Conservation (phyloP, 257 asterid genomes). For the Marsdenia floribunda region DNA sequence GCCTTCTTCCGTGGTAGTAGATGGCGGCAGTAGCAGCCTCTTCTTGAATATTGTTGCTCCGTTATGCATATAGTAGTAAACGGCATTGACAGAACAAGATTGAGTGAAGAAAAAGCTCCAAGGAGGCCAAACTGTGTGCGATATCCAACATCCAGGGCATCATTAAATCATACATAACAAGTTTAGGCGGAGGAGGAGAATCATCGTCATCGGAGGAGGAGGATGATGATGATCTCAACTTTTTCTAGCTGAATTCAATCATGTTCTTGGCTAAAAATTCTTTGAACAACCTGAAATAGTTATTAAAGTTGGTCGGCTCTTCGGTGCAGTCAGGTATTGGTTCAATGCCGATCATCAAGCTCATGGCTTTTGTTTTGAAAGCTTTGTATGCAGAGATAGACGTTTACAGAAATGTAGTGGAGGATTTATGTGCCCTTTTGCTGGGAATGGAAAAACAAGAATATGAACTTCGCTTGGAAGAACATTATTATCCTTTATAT, state of each 20-base stretch:
- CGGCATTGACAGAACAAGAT: constrained; percentile 16
- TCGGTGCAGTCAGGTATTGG: constrained; percentile 35
- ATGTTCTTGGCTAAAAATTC: neutral
- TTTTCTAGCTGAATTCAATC: constrained; percentile 15
- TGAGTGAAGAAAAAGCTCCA: constrained; percentile 23
- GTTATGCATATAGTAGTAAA: constrained; percentile 25
- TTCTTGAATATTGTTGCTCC: constrained; percentile 11
- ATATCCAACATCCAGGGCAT: constrained; percentile 18
- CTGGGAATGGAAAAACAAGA: constrained; percentile 35
- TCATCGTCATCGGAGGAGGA: too few species aligned
- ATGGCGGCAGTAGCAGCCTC: neutral
- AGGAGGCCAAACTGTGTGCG: constrained; percentile 11
- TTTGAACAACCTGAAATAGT: constrained; percentile 11
- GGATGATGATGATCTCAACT: neutral
- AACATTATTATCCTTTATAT: too few species aligned
- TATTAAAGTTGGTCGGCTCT: neutral
- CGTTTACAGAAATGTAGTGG: constrained; percentile 28
- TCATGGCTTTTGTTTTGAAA: neutral
- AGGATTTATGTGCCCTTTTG: constrained; percentile 48
- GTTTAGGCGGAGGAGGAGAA: neutral
- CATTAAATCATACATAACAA: constrained; percentile 10
- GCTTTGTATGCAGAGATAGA: constrained; percentile 7
- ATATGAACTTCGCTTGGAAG: constrained; percentile 21
- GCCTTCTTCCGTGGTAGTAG: neutral
- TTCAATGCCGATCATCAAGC: constrained; percentile 3